phyloP scores from a whole-genome alignment of 2,329 filamentous ascomycete genomes.

The Botrytis fabae region DNA sequence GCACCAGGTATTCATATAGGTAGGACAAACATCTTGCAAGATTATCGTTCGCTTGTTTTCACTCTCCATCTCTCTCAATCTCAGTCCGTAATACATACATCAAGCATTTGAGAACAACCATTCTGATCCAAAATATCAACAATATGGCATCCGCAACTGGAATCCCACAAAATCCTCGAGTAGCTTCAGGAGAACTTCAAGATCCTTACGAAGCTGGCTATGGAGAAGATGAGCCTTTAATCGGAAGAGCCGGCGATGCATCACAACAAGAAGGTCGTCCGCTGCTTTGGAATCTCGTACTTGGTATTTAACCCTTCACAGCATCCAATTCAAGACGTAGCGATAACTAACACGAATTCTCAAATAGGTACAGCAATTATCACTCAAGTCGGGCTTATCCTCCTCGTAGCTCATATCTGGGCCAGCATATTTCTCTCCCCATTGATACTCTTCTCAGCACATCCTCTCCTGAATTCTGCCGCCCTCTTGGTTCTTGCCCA shows the following conservation, averaged over 20 bases:
- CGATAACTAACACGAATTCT: constrained; percentile 30
- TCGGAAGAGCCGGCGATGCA: constrained; percentile 71
- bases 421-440: constrained; percentile 66
- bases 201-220: constrained; percentile 36
- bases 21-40: not conserved
- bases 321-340: not conserved
- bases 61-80: not conserved
- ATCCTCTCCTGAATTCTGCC: constrained; percentile 70
- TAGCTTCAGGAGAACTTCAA: constrained; percentile 39
- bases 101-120: not conserved
- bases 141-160: constrained; percentile 69
- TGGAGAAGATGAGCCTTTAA: constrained; percentile 66
- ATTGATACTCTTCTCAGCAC: constrained; percentile 81
- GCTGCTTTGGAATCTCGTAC: constrained; percentile 69
- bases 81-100: not conserved
- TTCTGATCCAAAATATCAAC: not conserved
- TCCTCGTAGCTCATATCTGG: constrained; percentile 78
- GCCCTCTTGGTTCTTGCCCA: constrained; percentile 76
- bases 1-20: not conserved
- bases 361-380: constrained; percentile 72
- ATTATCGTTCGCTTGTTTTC: not conserved
- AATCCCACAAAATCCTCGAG: constrained; percentile 53
- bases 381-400: constrained; percentile 74
- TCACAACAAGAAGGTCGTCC: constrained; percentile 65
- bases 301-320: constrained; percentile 54